These are phyloP conservation scores for Brassica juncea DNA, from an alignment of 345 rosid species.

Conservation along the genomic window DNA sequence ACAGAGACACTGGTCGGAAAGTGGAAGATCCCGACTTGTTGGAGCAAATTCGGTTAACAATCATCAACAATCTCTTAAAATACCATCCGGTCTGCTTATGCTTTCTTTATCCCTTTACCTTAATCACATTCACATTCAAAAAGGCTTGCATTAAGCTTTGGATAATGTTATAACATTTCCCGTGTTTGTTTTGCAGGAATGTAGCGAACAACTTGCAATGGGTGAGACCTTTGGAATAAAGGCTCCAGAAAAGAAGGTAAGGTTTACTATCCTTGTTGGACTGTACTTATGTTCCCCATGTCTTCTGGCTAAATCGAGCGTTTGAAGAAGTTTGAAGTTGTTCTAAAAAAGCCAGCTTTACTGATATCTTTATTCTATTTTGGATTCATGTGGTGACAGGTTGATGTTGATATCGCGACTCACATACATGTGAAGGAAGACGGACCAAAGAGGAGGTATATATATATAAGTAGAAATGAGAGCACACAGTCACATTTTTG, in stretches of 20 bases:
- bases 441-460: constrained; percentile 88
- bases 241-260: constrained; percentile 87
- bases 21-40: constrained; percentile 92
- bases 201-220: constrained; percentile 86
- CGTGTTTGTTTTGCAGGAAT: constrained; percentile 57
- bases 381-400: constrained; percentile 48
- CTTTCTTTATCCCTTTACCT: background rate
- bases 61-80: constrained; percentile 89
- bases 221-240: constrained; percentile 92
- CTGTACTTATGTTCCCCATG: background rate
- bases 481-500: background rate
- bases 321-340: background rate
- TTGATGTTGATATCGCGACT: constrained; percentile 91
- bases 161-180: background rate
- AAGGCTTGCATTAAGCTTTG: background rate
- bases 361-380: background rate
- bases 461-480: background rate
- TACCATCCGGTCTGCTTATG: constrained; percentile 82
- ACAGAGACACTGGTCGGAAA: constrained; percentile 84
- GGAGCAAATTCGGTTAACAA: constrained; percentile 87
- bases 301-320: background rate
- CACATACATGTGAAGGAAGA: constrained; percentile 69
- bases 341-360: background rate
- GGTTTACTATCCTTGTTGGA: constrained; percentile 11
- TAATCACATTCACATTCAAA: background rate